Base-by-base conservation (phyloP, 768 basidiomycete species). In the Lanmaoa pseudosensibilis region DNA sequence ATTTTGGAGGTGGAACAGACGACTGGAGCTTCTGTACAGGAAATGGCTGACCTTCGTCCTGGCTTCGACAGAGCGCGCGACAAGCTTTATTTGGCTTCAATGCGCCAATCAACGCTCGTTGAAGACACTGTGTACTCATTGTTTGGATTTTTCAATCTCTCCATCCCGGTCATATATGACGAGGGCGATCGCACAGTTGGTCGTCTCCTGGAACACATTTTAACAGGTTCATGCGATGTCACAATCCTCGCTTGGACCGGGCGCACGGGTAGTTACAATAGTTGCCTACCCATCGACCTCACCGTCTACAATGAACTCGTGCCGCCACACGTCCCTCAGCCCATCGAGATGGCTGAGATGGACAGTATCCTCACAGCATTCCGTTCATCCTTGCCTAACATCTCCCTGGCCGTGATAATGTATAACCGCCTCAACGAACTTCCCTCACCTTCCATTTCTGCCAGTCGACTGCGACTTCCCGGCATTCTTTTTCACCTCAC, bases 171-270 rank as follows among this genome's bases (percentile, higher is more conserved):
- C 11, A 54, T 53, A 1, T 60, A 60, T 15, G 59, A 56, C 1
- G 59, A 60, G 48, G 52, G 59, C 1, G 30, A 37, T 12, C 52
- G 33, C 2, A 56, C 59, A 2, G 33, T 60, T 2, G 55, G 59
- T 3, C 27, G 27, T 27, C 27, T 27, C 27, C 27, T 27, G 5
- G 27, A 27, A 27, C 27, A 27, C 27, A 32, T 60, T 11, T 13
- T 60, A n/a, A 47, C 52, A 0, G 27, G 56, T 8, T 60, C 59
- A 0, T 45, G 40, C 0, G 30, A 60, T 3, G 39, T 47, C 2
- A 41, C 43, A 1, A 25, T 60, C 21, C 56, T 60, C 1, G 56
- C 56, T 18, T 60, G 59, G 56, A 57, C 55, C 0, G 59, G 59
- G 6, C 3, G 18, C 4, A 4, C 39, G 1, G 38, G 52, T 11